phyloP scores from a whole-genome alignment of 2,329 filamentous ascomycete genomes.

The Trichoderma sp. region DNA sequence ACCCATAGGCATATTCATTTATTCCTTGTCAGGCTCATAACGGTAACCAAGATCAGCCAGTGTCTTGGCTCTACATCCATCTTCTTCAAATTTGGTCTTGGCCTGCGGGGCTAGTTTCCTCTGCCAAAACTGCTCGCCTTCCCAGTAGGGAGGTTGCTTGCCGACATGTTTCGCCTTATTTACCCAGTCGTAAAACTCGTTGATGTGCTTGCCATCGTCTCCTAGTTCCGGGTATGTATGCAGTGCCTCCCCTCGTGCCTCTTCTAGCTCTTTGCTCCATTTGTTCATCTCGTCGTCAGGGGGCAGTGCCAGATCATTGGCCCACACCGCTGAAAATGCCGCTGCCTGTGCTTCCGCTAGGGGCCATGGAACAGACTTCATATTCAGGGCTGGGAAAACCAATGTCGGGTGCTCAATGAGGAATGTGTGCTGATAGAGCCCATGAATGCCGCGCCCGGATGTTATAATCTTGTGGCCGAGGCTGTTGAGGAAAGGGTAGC shows the following conservation, averaged over 20 bases:
- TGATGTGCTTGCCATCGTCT: constrained; percentile 69
- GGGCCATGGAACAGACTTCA: constrained; percentile 87
- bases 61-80: constrained; percentile 64
- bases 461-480: constrained; percentile 58
- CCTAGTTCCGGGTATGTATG: constrained; percentile 35
- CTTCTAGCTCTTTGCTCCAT: constrained; percentile 68
- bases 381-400: constrained; percentile 72
- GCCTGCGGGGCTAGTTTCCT: constrained; percentile 68
- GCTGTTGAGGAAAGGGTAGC: constrained; percentile 68
- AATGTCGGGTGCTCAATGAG: constrained; percentile 75
- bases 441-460: constrained; percentile 68
- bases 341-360: constrained; percentile 78
- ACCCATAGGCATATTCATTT: neutral
- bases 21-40: constrained; percentile 43
- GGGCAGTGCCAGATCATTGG: constrained; percentile 68
- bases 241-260: constrained; percentile 39
- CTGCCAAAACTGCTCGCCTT: constrained; percentile 70
- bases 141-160: constrained; percentile 73
- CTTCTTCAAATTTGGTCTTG: constrained; percentile 68
- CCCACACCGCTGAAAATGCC: constrained; percentile 74
- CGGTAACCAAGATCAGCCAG: constrained; percentile 73
- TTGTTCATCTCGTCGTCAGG: constrained; percentile 61
- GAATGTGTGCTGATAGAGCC: constrained; percentile 79
- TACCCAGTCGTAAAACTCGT: constrained; percentile 66
- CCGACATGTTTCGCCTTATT: constrained; percentile 53